phyloP scores from a whole-genome alignment of 2,329 filamentous ascomycete species.

The Claviceps africana region DNA sequence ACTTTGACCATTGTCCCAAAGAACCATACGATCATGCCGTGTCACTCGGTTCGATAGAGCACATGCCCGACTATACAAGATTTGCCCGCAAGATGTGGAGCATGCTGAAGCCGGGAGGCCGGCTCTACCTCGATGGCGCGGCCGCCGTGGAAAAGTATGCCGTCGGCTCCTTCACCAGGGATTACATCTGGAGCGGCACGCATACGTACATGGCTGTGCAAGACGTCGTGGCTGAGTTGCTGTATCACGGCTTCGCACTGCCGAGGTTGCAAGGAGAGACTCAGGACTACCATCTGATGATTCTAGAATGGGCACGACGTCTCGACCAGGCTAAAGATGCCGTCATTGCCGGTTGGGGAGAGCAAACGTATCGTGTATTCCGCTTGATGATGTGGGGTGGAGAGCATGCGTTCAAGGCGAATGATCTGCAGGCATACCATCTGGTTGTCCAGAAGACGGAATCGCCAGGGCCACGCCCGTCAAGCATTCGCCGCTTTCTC shows the following conservation, averaged over 20 bases:
- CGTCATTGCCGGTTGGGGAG: conserved; percentile 3
- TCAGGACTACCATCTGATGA: not conserved
- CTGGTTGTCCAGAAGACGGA: not conserved
- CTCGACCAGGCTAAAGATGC: not conserved
- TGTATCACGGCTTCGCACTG: conserved; percentile 1
- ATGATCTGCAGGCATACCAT: conserved; percentile 1
- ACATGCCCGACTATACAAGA: conserved; percentile 1
- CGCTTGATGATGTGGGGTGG: conserved; percentile 3
- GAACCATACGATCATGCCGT: conserved; percentile 1
- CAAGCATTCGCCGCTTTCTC: not conserved
- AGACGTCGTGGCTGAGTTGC: conserved; percentile 1
- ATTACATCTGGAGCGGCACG: conserved; percentile 1
- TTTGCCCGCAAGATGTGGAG: not conserved
- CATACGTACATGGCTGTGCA: conserved; percentile 3
- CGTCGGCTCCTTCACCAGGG: not conserved
- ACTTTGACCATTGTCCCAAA: not conserved
- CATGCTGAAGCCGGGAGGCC: conserved; percentile 1
- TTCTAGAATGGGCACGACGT: conserved; percentile 2
- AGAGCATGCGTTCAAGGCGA: conserved; percentile 1
- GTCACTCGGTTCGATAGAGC: not conserved
- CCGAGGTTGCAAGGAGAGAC: not conserved
- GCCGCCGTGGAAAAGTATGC: conserved; percentile 2
- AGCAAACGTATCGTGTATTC: conserved; percentile 2
- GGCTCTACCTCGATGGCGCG: not conserved
- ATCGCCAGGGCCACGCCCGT: not conserved